Percentiles rank a stretch among this genome's conserved stretches.
phyloP scores from a whole-genome alignment of 2,329 filamentous ascomycete genomes.

The Phyllosticta citriasiana region DNA sequence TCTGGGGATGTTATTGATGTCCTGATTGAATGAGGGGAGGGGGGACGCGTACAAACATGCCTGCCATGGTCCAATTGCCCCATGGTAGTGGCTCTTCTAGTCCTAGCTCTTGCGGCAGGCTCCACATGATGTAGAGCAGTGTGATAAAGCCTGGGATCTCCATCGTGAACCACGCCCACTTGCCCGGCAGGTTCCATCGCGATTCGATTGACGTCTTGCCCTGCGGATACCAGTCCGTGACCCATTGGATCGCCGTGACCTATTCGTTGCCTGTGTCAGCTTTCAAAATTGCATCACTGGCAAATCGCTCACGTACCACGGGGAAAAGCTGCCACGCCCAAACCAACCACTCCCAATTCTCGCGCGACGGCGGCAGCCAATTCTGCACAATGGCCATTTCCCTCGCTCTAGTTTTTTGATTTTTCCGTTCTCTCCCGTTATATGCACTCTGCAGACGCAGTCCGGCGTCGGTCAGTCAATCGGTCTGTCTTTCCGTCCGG shows the following conservation, averaged over 20 bases:
- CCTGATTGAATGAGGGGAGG: not conserved
- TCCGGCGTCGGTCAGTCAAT: too few relatives aligned
- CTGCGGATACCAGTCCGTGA: conserved; percentile 70
- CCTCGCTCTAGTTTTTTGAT: not conserved
- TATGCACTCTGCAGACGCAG: not conserved
- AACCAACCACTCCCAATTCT: conserved; percentile 39
- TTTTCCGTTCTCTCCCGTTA: not conserved
- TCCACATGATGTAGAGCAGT: conserved; percentile 68
- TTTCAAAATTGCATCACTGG: not conserved
- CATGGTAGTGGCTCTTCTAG: conserved; percentile 52
- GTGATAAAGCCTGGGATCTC: conserved; percentile 69
- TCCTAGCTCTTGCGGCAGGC: conserved; percentile 50
- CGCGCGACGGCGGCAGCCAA: conserved; percentile 39
- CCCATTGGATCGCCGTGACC: conserved; percentile 66
- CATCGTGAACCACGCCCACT: conserved; percentile 80
- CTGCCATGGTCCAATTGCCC: conserved; percentile 68
- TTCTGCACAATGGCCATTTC: conserved; percentile 34
- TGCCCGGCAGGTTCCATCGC: conserved; percentile 76
- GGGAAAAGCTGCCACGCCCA: conserved; percentile 42
- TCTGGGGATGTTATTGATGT: conserved; percentile 28
- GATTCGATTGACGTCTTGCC: conserved; percentile 79
- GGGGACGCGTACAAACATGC: conserved; percentile 44
- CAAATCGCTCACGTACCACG: conserved; percentile 31
- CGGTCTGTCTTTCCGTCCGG: too few relatives aligned
- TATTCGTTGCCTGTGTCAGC: conserved; percentile 27